These are phyloP conservation scores for Cyclostephanos invisitatus DNA, from an alignment of 108 stramenopile genomes.

Conservation along the genomic window DNA sequence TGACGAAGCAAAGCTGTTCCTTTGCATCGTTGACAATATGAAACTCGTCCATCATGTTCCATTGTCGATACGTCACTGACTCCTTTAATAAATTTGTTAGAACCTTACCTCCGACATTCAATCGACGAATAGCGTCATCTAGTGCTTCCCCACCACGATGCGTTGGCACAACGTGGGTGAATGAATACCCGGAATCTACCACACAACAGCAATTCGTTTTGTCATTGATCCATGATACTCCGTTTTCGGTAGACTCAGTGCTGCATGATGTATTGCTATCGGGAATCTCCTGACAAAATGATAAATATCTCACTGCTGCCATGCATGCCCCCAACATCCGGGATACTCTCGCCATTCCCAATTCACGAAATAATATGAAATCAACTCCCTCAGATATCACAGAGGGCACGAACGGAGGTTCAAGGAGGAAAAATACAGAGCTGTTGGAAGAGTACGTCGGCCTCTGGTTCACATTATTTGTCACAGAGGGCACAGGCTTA, in stretches of 20 bases:
- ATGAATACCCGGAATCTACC: conserved; percentile 91
- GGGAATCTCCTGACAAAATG: not conserved
- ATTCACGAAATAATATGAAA: conserved; percentile 47
- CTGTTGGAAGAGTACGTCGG: conserved; percentile 25
- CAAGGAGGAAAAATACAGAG: conserved; percentile 39
- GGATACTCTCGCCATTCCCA: conserved; percentile 47
- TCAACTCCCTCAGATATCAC: conserved; percentile 48
- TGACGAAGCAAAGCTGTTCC: conserved; percentile 66
- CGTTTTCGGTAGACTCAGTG: not conserved
- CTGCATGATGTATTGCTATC: conserved; percentile 4
- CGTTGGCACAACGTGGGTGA: conserved; percentile 86
- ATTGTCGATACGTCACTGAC: conserved; percentile 90
- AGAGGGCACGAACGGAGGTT: conserved; percentile 50
- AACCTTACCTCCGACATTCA: conserved; percentile 92
- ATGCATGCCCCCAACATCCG: conserved; percentile 42
- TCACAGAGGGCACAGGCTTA: not conserved
- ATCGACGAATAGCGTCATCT: conserved; percentile 60
- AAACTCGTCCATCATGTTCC: conserved; percentile 97
- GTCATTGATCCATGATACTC: conserved; percentile 37
- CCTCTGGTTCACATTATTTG: not conserved
- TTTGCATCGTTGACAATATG: conserved; percentile 82
- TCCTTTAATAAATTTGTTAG: conserved; percentile 93
- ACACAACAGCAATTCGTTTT: conserved; percentile 76
- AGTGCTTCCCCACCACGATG: conserved; percentile 50
- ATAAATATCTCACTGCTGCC: conserved; percentile 49